Evolutionary conservation across 768 basidiomycete genomes (phyloP).

Genomic region (Suillus variegatus): DNA sequence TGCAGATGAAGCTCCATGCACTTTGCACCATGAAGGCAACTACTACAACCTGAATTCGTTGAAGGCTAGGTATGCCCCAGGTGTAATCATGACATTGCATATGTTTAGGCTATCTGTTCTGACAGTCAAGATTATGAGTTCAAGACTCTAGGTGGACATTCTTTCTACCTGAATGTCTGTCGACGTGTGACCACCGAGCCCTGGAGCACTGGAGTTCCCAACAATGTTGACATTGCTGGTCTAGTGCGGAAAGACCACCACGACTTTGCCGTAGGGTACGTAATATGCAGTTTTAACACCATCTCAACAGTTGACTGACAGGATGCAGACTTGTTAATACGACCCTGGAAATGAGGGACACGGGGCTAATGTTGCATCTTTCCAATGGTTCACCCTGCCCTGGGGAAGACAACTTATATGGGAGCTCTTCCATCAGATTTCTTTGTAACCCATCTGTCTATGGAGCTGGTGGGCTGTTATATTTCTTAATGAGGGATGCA

Average conservation of each 20-base stretch:
- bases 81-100: background rate
- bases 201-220: conserved; percentile 57
- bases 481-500: background rate
- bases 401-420: conserved; percentile 41
- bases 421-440: conserved; percentile 73
- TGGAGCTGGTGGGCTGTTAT: conserved; percentile 41
- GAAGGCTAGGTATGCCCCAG: conserved; percentile 47
- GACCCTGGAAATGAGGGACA: conserved; percentile 54
- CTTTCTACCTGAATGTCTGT: conserved; percentile 67
- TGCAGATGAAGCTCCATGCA: conserved; percentile 60
- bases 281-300: background rate
- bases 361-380: conserved; percentile 56
- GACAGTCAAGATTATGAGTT: conserved; percentile 67
- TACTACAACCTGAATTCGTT: conserved; percentile 71
- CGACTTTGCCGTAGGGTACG: conserved; percentile 74
- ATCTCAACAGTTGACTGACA: background rate
- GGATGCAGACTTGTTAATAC: conserved; percentile 47
- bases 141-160: conserved; percentile 45
- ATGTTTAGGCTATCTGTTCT: conserved; percentile 12
- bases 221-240: conserved; percentile 57
- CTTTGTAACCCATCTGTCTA: conserved; percentile 71
- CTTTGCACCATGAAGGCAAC: conserved; percentile 50
- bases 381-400: conserved; percentile 67
- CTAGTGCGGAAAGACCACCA: conserved; percentile 62
- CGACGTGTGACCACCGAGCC: conserved; percentile 54